Conservation (phyloP, 768 basidiomycete genomes). For the Lentinula lateritia region DNA sequence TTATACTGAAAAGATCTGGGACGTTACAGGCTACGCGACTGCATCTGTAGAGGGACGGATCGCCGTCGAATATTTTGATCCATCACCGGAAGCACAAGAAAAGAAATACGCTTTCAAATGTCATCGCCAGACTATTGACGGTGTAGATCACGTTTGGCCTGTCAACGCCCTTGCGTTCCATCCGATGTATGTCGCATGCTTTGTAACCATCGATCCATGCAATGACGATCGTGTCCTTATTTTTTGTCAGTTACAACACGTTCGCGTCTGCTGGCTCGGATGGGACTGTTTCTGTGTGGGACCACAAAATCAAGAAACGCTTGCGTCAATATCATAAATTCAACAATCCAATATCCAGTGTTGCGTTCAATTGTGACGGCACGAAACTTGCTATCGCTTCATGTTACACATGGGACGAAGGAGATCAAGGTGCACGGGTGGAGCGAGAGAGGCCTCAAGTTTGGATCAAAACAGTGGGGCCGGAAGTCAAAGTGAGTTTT, state of each 20-base stretch:
- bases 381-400: conserved; percentile 77
- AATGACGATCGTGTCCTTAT: not conserved
- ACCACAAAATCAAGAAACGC: conserved; percentile 93
- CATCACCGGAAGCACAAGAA: conserved; percentile 68
- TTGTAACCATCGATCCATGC: not conserved
- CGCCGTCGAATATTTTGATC: conserved; percentile 95
- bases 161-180: conserved; percentile 96
- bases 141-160: conserved; percentile 94
- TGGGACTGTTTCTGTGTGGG: conserved; percentile 93
- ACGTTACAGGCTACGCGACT: conserved; percentile 73
- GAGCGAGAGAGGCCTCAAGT: conserved; percentile 58
- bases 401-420: conserved; percentile 89
- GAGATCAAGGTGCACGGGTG: conserved; percentile 59
- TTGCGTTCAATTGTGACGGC: conserved; percentile 83
- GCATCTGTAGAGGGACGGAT: conserved; percentile 95
- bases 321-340: conserved; percentile 87
- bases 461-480: conserved; percentile 58
- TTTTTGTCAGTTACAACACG: conserved; percentile 66
- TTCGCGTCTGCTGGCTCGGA: conserved; percentile 97
- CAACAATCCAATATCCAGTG: conserved; percentile 63
- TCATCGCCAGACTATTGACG: conserved; percentile 85
- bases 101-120: conserved; percentile 96
- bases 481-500: conserved; percentile 66
- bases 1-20: not conserved
- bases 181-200: conserved; percentile 48